phyloP scores from a whole-genome alignment of 805 yeast genomes.

The Wickerhamomyces strasburgensis region DNA sequence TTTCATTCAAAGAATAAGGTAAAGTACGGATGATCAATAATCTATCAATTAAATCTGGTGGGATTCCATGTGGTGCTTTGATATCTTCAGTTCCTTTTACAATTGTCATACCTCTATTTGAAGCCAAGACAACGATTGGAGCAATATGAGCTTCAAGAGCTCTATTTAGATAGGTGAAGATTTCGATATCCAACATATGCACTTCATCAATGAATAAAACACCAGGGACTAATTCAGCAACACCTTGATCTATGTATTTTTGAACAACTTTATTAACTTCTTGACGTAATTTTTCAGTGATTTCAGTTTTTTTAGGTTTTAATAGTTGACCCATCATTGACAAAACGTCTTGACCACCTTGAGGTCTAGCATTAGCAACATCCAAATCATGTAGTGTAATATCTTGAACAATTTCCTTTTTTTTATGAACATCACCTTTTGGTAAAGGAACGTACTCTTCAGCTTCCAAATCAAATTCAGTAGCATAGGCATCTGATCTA shows the following conservation, averaged over 20 bases:
- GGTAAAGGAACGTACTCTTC: slow-evolving; percentile 98
- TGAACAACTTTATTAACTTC: slow-evolving; percentile 96
- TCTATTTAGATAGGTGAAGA: slow-evolving; percentile 89
- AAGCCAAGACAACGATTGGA: slow-evolving; percentile 92
- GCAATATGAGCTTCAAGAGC: slow-evolving; percentile 91
- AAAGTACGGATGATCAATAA: slow-evolving; percentile 86
- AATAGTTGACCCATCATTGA: slow-evolving; percentile 96
- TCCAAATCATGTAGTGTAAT: slow-evolving; percentile 95
- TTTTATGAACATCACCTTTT: slow-evolving; percentile 97
- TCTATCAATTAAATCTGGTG: slow-evolving; percentile 91
- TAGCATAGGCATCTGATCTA: slow-evolving; percentile 96
- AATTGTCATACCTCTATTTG: slow-evolving; percentile 89
- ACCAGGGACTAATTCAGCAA: slow-evolving; percentile 97
- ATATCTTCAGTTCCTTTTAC: slow-evolving; percentile 87
- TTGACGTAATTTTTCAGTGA: slow-evolving; percentile 87
- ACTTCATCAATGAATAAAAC: slow-evolving; percentile 97
- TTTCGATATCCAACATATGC: slow-evolving; percentile 96
- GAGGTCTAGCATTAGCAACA: slow-evolving; percentile 92
- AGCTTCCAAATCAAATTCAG: slow-evolving; percentile 97
- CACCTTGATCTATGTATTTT: slow-evolving; percentile 95
- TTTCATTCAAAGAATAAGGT: slow-evolving; percentile 82
- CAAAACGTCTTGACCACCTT: slow-evolving; percentile 94
- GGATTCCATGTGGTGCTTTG: slow-evolving; percentile 92
- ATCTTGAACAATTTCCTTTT: slow-evolving; percentile 96
- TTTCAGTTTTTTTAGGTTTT: slow-evolving; percentile 94